Percentiles rank a stretch among this genome's conserved stretches.
These are phyloP conservation scores for Dendrobium officinale DNA, from an alignment of 106 monocot genomes.

Conservation along the genomic window DNA sequence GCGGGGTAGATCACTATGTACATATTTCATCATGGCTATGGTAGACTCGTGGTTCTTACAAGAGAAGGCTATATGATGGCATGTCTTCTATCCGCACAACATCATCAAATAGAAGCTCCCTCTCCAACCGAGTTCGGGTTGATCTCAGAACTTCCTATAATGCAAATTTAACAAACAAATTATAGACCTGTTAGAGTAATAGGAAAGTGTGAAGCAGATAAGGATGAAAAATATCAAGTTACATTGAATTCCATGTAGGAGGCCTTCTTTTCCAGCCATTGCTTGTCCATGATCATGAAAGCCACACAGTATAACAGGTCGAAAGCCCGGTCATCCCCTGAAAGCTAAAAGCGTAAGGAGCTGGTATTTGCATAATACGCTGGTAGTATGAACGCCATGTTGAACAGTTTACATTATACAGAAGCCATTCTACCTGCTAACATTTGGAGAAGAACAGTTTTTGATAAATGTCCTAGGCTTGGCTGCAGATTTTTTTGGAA, in stretches of 20 bases:
- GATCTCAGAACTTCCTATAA: slow-evolving; percentile 54
- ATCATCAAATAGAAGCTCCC: slow-evolving; percentile 55
- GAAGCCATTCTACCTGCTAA: slow-evolving; percentile 45
- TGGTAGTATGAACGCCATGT: not conserved
- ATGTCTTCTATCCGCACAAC: slow-evolving; percentile 61
- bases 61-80: slow-evolving; percentile 65
- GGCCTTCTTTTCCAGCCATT: slow-evolving; percentile 66
- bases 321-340: slow-evolving; percentile 73
- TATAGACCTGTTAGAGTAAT: not conserved
- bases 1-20: not conserved
- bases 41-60: not conserved
- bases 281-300: slow-evolving; percentile 66
- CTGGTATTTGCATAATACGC: not conserved
- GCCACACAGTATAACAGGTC: slow-evolving; percentile 69
- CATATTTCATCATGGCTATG: not conserved
- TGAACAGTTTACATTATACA: not conserved
- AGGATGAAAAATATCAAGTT: not conserved
- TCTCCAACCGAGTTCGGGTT: slow-evolving; percentile 56
- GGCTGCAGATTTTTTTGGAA: slow-evolving; percentile 25
- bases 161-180: not conserved
- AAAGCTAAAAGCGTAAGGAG: not conserved
- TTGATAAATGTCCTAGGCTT: slow-evolving; percentile 73
- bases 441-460: slow-evolving; percentile 82
- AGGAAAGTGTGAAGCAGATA: not conserved
- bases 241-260: slow-evolving; percentile 81